Base-by-base conservation (phyloP, 2,329 filamentous ascomycete genomes). In the Cercospora citrullina region DNA sequence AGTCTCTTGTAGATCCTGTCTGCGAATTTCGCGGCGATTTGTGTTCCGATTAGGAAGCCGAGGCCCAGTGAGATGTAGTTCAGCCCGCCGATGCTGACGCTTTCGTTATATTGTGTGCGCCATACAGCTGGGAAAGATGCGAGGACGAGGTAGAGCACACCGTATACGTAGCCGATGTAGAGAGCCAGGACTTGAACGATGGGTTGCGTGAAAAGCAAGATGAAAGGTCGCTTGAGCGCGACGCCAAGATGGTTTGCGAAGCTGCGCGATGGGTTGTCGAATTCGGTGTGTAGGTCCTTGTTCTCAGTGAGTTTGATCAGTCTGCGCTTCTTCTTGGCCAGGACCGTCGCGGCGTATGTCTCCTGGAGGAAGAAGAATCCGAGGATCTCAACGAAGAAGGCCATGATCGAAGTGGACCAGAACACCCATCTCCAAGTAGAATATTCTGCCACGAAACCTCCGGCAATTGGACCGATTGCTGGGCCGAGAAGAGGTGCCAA, bases 341-440 rank as follows among this genome's bases (percentile, higher is more conserved):
- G 84, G 4, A 93, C 82, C 18, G 86, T 86, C 0, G 89, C 88
- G 0, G 84, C 86, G 77, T 91, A 91, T 2, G 89, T 91, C 75
- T 91, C 90, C 65, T 84, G 83, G 1, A 89, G 82, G 71, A 89
- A 84, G 76, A 89, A 85, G 60, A 91, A 77, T 5, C 90, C 90
- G 7, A 85, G 79, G 10, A 84, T 68, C 75, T 91, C 89, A 61
- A 92, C 85, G 12, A 87, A 67, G 1, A 83, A 89, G 66, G 88
- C 87, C 26, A 82, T 81, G 66, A 92, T 89, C 1, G 87, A 87
- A 0, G 88, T 90, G 0, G 87, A 83, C 79, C 86, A 91, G 80
- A 92, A 93, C 7, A 87, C 86, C 90, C 90, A 93, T 45, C 90
- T 84, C 91, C 91, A 93, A 0, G 85, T 87, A 7, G 84, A 87